Conservation (phyloP, 1,284 basidiomycete genomes). For the Cutaneotrichosporon cutaneum region DNA sequence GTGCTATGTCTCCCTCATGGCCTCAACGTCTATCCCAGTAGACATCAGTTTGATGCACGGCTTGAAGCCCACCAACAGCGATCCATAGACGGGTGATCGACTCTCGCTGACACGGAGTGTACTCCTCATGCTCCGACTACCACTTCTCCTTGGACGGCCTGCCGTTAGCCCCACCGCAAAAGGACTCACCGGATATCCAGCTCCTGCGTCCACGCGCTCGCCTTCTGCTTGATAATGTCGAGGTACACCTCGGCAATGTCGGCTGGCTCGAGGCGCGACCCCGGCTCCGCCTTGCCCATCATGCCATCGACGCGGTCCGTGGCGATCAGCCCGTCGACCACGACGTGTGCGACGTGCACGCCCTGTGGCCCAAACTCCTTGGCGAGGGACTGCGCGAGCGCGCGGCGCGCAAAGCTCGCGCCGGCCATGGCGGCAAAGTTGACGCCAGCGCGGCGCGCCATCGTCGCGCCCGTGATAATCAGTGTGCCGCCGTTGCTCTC, state of each 20-base stretch:
- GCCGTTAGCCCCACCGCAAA: not conserved
- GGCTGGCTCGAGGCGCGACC: conserved; percentile 18
- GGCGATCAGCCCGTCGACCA: conserved; percentile 52
- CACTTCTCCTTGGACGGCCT: conserved; percentile 21
- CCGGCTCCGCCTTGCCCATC: conserved; percentile 34
- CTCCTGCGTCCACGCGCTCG: conserved; percentile 49
- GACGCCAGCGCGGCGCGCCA: conserved; percentile 36
- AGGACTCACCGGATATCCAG: conserved; percentile 32
- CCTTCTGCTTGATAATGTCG: conserved; percentile 46
- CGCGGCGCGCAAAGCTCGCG: conserved; percentile 41
- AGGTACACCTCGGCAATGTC: conserved; percentile 38
- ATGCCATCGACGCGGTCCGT: conserved; percentile 31
- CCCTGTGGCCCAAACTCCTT: conserved; percentile 54
- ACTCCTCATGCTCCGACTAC: too few relatives aligned
- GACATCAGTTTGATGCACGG: too few relatives aligned
- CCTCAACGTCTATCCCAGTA: too few relatives aligned
- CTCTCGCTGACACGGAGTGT: too few relatives aligned
- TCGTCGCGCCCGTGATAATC: conserved; percentile 50
- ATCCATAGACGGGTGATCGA: too few relatives aligned
- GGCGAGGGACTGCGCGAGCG: conserved; percentile 46
- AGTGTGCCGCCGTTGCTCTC: conserved; percentile 36
- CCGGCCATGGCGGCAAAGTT: conserved; percentile 42
- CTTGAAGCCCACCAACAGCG: too few relatives aligned
- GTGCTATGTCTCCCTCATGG: too few relatives aligned
- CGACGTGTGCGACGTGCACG: conserved; percentile 53